Evolutionary conservation across 140 eudicot species (phyloP), one percentile per base, ranked within the genome.

Genomic region (Bidens hawaiensis): DNA sequence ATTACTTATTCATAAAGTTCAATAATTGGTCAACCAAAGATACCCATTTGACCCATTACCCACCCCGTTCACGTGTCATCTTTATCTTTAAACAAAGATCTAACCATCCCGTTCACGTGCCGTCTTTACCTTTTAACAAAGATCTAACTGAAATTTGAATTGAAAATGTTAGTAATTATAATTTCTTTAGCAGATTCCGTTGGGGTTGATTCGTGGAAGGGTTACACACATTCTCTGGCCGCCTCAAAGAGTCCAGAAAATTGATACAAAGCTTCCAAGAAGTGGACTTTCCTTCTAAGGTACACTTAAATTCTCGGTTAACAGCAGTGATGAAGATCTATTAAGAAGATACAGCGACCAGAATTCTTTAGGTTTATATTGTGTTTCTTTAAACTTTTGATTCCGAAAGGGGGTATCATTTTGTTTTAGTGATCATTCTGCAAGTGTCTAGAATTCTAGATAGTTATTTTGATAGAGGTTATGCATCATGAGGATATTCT

Each of bases 201-300:
- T 87, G 26, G 96, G 97, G 30, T 77, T 94, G 67, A 80, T 90
- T 30, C 87, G 82, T 18, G 99, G 99, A 26, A 83, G 95, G 75
- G 85, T 67, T 21, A 88, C 97, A 23, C 94, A 88, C 62, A 48
- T 88, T 65, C 36, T 94, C 4, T 94, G 99, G 97, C 99, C 97
- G 0, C 99, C 95, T 68, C 88, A 81, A 45, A 82, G 99, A 71
- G 55, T 89, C 0, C 83, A 87, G 33, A 80, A 81, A 88, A 76
- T 94, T 34, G 85, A 79, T 47, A 70, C 64, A 61, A 76, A 30
- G 66, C 56, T 78, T 69, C 73, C 91, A 31, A 61, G 63, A 26
- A 78, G 78, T 28, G 72, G 78, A 15, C 47, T 78, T 40, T 23
- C 69, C 9, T 70, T 74, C 50, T 85, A 71, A 79, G 74, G n/a